phyloP scores from a whole-genome alignment of 805 yeast species.

The Wickerhamomyces hampshirensis region DNA sequence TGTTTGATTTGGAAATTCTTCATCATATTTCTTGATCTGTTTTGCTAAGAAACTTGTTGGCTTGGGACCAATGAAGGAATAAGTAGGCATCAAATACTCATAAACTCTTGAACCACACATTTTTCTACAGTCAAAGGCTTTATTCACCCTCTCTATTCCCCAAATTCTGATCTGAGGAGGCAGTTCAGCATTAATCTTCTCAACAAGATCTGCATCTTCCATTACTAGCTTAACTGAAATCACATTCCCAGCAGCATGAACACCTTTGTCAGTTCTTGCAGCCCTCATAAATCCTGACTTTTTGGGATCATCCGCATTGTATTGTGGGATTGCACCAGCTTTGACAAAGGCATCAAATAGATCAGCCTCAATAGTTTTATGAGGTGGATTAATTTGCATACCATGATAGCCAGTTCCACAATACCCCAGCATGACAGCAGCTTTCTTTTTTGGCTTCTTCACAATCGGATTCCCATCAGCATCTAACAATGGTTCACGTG shows the following conservation, averaged over 20 bases:
- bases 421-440: slow-evolving; percentile 86
- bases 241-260: slow-evolving; percentile 95
- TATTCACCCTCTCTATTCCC: slow-evolving; percentile 88
- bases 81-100: slow-evolving; percentile 90
- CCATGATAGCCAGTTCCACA: slow-evolving; percentile 97
- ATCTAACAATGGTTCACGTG: slow-evolving; percentile 37
- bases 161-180: slow-evolving; percentile 90
- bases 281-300: slow-evolving; percentile 85
- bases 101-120: slow-evolving; percentile 95
- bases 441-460: slow-evolving; percentile 81
- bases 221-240: slow-evolving; percentile 78
- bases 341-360: slow-evolving; percentile 74
- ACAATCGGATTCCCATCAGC: slow-evolving; percentile 59
- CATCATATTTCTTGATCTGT: slow-evolving; percentile 49
- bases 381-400: slow-evolving; percentile 89
- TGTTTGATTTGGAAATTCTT: slow-evolving; percentile 52
- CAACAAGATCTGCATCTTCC: slow-evolving; percentile 66
- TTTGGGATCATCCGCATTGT: slow-evolving; percentile 83
- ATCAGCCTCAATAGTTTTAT: slow-evolving; percentile 87
- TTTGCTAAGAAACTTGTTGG: slow-evolving; percentile 64
- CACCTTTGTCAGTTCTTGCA: slow-evolving; percentile 92
- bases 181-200: slow-evolving; percentile 65
- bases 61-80: slow-evolving; percentile 86
- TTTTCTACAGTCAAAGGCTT: slow-evolving; percentile 89
- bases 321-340: slow-evolving; percentile 85